Base-by-base conservation (phyloP, 1,284 basidiomycete species). In the Ustilago curta region DNA sequence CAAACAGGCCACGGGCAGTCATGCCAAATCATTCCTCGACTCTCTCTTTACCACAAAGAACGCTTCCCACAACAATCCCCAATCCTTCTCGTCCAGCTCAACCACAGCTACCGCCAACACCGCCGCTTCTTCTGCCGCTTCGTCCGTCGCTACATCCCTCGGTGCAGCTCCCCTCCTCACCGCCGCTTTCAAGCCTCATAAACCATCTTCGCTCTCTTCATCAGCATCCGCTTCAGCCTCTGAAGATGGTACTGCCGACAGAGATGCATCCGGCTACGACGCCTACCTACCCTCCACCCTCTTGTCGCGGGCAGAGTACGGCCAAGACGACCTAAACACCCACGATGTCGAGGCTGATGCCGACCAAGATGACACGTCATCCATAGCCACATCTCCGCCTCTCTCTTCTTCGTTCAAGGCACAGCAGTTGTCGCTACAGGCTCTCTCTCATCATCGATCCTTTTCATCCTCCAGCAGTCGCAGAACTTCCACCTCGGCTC, bases 211-310 rank as follows among this genome's bases (percentile, higher is more conserved):
- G 12, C 58, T 77, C 11, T 77, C 76, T 8, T 71, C 76, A 12
- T 75, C 68, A 8, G 76, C 71, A 8, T 77, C 75, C 5, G 71
- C 72, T 3, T 77, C 76, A n/a, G 76, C 76, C 8, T 77, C 70
- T 8, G 70, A 77, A 12, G 76, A 77, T 53, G 76, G 69, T 14
- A 57, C 47, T 14, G 68, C 43, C 8, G 68, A 67, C 14, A 21
- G 45, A 16, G 68, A 66, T 9, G 3, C 43, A 1, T 53, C 47
- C 4, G 59, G 43, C 8, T 59, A 61, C 59, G 71, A 69, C 27
- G 62, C 66, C 3, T 61, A 62, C 32, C 35, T 63, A 0, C 68
- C 72, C 11, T 66, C 66, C 11, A 48, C 51, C 2, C 63, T 70
- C 18, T 18, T 66, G 23, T 62, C 63, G 2, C 48, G 57, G 12